Base-by-base conservation (phyloP, 306 rosid species). In the Inga oerstediana region DNA sequence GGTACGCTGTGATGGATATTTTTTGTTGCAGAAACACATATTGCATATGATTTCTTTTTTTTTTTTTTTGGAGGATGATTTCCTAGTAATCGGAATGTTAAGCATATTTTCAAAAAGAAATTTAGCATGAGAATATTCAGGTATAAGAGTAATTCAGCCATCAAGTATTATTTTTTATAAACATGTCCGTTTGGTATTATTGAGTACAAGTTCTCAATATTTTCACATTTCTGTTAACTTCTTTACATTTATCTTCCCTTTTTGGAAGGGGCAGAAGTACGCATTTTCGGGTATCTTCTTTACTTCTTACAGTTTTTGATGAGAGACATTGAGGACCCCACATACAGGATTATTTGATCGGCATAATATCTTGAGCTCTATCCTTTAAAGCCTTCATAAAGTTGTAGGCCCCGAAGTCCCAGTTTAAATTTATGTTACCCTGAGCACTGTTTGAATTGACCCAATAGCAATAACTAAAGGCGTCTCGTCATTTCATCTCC, bases 401-500 rank as follows among this genome's bases (percentile, higher is more conserved):
- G 83, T n/a, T 70, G 94, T 91, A 80, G 94, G 97, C 65, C 91
- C 93, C 76, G 3, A 72, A 49, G 72, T 83, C 45, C 77, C 89
- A 82, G 41, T 14, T 65, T 65, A 65, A 66, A 12, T 89, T 90
- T 88, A 85, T 82, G 78, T 87, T 80, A 61, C 85, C 72, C 74
- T 80, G 84, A 64, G 46, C 80, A 77, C 85, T 84, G 80, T 52
- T 81, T 76, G 75, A 77, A 80, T 81, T 89, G 84, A 88, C 89
- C 78, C 77, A 46, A 27, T 81, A 83, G 77, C 87, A 85, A 81
- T 84, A 77, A 79, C 79, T 86, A 82, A 77, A 72, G 83, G 79
- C 80, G 93, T 86, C 85, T 85, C 82, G 94, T 90, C 95, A 85
- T 81, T 67, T 91, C 88, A 81, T 84, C 67, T 80, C 91, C 68